These are phyloP conservation scores for Clitopilus passeckerianus DNA, from an alignment of 768 basidiomycete genomes.

Conservation along the genomic window DNA sequence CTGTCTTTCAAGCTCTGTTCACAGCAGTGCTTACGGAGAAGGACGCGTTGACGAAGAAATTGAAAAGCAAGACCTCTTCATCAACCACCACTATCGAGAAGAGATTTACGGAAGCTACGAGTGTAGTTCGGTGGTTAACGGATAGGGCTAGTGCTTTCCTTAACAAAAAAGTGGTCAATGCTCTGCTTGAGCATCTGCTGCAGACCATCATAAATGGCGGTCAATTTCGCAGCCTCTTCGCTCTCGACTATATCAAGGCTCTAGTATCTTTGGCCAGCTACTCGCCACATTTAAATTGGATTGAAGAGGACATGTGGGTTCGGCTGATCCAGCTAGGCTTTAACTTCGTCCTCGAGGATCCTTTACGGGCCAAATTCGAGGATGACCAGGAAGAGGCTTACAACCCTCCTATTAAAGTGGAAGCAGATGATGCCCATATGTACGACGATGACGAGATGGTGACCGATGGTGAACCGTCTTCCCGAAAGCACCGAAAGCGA, in stretches of 20 bases:
- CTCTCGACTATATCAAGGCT: constrained; percentile 79
- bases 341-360: constrained; percentile 69
- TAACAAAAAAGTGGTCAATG: constrained; percentile 47
- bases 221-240: constrained; percentile 55
- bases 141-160: constrained; percentile 56
- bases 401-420: constrained; percentile 19
- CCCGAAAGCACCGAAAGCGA: constrained; percentile 43
- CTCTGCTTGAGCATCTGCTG: constrained; percentile 61
- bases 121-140: constrained; percentile 67
- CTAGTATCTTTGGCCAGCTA: constrained; percentile 61
- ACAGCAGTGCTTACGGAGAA: constrained; percentile 61
- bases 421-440: constrained; percentile 24
- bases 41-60: constrained; percentile 34
- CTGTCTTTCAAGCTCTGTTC: constrained; percentile 73
- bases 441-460: constrained; percentile 21
- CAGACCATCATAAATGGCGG: constrained; percentile 51
- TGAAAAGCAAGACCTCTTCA: constrained; percentile 33
- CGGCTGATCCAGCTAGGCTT: constrained; percentile 66
- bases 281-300: constrained; percentile 73
- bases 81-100: constrained; percentile 41
- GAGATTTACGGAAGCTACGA: constrained; percentile 63
- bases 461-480: constrained; percentile 12
- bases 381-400: constrained; percentile 24
- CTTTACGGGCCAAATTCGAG: constrained; percentile 28
- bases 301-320: constrained; percentile 64